Evolutionary conservation across 495 filamentous ascomycete species (phyloP).

Genomic region (Hypoxylon intermedium): DNA sequence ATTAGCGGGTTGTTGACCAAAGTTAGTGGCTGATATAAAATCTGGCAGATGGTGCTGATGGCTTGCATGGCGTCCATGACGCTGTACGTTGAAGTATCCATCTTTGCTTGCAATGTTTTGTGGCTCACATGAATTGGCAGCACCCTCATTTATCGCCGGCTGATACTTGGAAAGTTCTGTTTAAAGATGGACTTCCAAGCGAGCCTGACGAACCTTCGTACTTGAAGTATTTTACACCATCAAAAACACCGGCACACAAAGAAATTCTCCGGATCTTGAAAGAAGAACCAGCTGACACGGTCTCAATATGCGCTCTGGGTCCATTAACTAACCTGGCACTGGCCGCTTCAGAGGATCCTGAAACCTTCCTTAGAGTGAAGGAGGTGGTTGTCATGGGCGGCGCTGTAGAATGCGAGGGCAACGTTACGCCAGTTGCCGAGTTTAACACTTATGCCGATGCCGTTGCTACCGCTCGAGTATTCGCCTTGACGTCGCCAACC

Average conservation of each 20-base stretch:
- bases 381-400: conserved; percentile 98
- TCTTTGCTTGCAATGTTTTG: not conserved
- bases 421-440: conserved; percentile 79
- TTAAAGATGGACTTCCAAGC: conserved; percentile 61
- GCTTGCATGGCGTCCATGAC: conserved; percentile 87
- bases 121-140: conserved; percentile 51
- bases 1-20: not conserved
- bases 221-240: conserved; percentile 71
- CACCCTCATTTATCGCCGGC: conserved; percentile 85
- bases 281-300: conserved; percentile 78
- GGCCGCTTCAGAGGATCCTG: conserved; percentile 82
- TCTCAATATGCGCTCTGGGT: conserved; percentile 88
- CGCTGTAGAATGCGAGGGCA: conserved; percentile 77
- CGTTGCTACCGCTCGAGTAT: conserved; percentile 84
- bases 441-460: conserved; percentile 88
- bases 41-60: conserved; percentile 80
- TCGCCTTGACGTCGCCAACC: conserved; percentile 82
- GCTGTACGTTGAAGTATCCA: conserved; percentile 59
- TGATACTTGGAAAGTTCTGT: conserved; percentile 85
- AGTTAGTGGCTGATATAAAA: not conserved
- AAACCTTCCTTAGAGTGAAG: conserved; percentile 85
- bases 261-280: conserved; percentile 85
- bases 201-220: conserved; percentile 50
- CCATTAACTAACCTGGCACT: conserved; percentile 90
- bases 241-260: conserved; percentile 71